These are phyloP conservation scores for Camellia granthamiana DNA, from an alignment of 148 eudicot genomes.

Conservation along the genomic window DNA sequence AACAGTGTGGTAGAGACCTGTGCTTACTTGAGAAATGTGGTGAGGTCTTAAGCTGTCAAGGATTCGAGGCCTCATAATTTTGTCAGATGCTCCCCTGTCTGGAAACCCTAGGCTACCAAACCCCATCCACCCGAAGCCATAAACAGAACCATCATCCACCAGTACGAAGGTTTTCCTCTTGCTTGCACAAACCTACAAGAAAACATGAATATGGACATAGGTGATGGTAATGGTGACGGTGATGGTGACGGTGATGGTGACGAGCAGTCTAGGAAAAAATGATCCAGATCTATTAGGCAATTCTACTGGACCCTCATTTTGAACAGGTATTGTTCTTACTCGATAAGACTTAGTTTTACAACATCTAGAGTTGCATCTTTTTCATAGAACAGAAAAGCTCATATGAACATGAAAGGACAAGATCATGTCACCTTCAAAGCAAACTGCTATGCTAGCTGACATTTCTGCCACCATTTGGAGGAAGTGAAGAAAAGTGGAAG, in stretches of 20 bases:
- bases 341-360: background rate
- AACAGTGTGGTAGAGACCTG: slow-evolving; percentile 89
- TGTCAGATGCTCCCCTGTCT: slow-evolving; percentile 68
- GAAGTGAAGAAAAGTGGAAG: background rate
- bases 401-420: background rate
- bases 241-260: too few species aligned
- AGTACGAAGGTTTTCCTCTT: slow-evolving; percentile 91
- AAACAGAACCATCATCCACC: slow-evolving; percentile 65
- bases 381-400: background rate
- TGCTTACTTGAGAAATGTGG: slow-evolving; percentile 82
- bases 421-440: background rate
- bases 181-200: slow-evolving; percentile 87
- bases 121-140: slow-evolving; percentile 94
- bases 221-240: background rate
- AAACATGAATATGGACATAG: background rate
- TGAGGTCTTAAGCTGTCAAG: slow-evolving; percentile 64
- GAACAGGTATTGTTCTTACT: background rate
- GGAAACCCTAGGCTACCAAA: slow-evolving; percentile 93
- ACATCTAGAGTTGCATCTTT: background rate
- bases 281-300: background rate
- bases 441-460: background rate
- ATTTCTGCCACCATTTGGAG: background rate
- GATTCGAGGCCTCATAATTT: slow-evolving; percentile 54
- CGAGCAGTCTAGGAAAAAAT: background rate
- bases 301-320: background rate